These are phyloP conservation scores for Ceratobasidium sp. DNA, from an alignment of 1,284 basidiomycete species.

Conservation along the genomic window DNA sequence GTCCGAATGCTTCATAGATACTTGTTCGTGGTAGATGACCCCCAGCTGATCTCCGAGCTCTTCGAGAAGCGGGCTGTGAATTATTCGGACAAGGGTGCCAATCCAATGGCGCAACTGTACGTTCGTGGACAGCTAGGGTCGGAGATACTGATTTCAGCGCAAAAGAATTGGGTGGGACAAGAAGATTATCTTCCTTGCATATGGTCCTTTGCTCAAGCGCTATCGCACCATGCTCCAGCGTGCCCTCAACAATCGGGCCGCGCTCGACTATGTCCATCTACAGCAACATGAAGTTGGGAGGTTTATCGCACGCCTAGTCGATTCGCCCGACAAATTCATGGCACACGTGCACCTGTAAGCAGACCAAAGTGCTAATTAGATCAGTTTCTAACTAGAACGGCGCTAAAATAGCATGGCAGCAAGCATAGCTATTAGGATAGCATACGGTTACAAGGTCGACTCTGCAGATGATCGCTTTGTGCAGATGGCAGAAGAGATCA, in stretches of 20 bases:
- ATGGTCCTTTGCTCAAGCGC: conserved; percentile 20
- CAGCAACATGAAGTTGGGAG: conserved; percentile 26
- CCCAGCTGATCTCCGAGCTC: conserved; percentile 12
- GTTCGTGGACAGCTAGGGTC: neutral
- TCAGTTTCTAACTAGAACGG: neutral
- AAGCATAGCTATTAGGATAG: conserved; percentile 30
- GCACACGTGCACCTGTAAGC: conserved; percentile 32
- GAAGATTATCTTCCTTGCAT: conserved; percentile 20
- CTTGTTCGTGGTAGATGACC: conserved; percentile 1
- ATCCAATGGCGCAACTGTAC: conserved; percentile 16
- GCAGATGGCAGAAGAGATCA: conserved; percentile 11
- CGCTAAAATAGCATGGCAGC: conserved; percentile 16
- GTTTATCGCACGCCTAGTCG: conserved; percentile 10
- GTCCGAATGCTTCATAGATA: conserved; percentile 15
- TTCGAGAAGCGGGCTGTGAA: conserved; percentile 28
- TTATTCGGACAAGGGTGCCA: conserved; percentile 15
- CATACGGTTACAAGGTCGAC: conserved; percentile 32
- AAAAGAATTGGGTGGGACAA: conserved; percentile 19
- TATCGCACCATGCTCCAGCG: conserved; percentile 39
- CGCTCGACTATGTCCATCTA: conserved; percentile 22
- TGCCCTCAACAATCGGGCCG: conserved; percentile 29
- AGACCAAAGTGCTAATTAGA: too few species aligned
- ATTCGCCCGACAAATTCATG: conserved; percentile 22
- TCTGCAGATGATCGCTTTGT: conserved; percentile 33
- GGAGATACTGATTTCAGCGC: neutral